phyloP scores from a whole-genome alignment of 805 yeast species.

The Zygoascus biomembranicola region DNA sequence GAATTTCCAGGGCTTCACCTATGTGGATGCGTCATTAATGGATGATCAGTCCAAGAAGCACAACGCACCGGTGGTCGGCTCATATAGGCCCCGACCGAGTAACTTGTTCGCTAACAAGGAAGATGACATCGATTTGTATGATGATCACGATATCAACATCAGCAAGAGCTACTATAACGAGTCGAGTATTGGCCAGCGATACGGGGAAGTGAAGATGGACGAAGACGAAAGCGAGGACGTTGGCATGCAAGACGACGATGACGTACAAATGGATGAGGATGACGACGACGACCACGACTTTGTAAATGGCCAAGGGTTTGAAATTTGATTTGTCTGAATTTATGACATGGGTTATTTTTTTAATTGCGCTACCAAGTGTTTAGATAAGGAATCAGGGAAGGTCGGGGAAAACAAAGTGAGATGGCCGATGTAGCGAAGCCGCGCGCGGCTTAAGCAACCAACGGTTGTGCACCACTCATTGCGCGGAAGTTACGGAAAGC shows the following conservation, averaged over 20 bases:
- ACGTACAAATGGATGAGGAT: constrained; percentile 27
- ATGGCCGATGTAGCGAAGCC: too few relatives aligned
- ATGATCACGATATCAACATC: constrained; percentile 29
- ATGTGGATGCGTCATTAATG: constrained; percentile 89
- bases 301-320: constrained; percentile 78
- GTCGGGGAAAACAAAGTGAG: too few relatives aligned
- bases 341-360: too few relatives aligned
- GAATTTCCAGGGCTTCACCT: constrained; percentile 93
- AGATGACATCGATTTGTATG: constrained; percentile 29
- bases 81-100: constrained; percentile 8
- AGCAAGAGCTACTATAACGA: constrained; percentile 25
- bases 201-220: constrained; percentile 15
- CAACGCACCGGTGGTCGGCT: constrained; percentile 1
- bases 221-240: constrained; percentile 14
- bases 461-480: too few relatives aligned
- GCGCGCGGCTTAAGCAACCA: too few relatives aligned
- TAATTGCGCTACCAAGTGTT: too few relatives aligned
- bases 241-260: constrained; percentile 19
- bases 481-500: too few relatives aligned
- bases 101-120: constrained; percentile 14
- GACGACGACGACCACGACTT: constrained; percentile 71
- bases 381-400: neutral
- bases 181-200: constrained; percentile 1
- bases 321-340: constrained; percentile 38
- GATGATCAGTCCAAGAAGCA: constrained; percentile 48